phyloP scores from a whole-genome alignment of 2,329 filamentous ascomycete genomes.

The Ophiostoma triangulosporum region DNA sequence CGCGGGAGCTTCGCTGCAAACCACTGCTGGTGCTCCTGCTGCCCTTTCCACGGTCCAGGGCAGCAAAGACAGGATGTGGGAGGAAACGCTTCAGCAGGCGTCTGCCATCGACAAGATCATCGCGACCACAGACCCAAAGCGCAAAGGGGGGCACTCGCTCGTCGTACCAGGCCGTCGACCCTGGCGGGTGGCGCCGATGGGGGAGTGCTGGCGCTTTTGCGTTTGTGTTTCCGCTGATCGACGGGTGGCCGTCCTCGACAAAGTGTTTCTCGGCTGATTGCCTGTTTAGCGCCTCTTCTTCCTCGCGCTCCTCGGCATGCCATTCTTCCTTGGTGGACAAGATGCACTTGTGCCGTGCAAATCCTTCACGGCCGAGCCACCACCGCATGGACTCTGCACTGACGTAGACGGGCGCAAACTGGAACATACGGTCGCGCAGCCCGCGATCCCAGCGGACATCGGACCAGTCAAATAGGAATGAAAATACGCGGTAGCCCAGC shows the following conservation, averaged over 20 bases:
- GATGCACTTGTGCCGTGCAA: constrained; percentile 69
- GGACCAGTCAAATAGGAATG: constrained; percentile 78
- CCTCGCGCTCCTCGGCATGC: constrained; percentile 39
- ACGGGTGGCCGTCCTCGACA: neutral
- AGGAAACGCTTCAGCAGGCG: constrained; percentile 62
- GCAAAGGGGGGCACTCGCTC: constrained; percentile 68
- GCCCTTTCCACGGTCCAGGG: constrained; percentile 16
- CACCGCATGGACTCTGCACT: constrained; percentile 84
- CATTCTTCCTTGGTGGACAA: constrained; percentile 62
- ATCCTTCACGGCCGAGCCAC: constrained; percentile 86
- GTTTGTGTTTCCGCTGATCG: too few species aligned
- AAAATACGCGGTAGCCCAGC: constrained; percentile 79
- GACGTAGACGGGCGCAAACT: constrained; percentile 84
- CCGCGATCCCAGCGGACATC: constrained; percentile 75
- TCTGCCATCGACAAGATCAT: constrained; percentile 72
- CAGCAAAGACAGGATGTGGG: constrained; percentile 15
- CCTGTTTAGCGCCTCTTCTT: neutral
- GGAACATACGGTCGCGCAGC: constrained; percentile 71
- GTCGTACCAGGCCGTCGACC: constrained; percentile 67
- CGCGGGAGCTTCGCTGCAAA: constrained; percentile 37
- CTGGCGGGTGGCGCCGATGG: constrained; percentile 28
- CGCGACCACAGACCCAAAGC: constrained; percentile 73
- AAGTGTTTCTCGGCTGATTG: neutral
- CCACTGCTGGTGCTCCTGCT: constrained; percentile 6
- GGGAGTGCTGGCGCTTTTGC: constrained; percentile 11